Base-by-base conservation (phyloP, 148 eudicot genomes). In the Hydrangea macrophylla region DNA sequence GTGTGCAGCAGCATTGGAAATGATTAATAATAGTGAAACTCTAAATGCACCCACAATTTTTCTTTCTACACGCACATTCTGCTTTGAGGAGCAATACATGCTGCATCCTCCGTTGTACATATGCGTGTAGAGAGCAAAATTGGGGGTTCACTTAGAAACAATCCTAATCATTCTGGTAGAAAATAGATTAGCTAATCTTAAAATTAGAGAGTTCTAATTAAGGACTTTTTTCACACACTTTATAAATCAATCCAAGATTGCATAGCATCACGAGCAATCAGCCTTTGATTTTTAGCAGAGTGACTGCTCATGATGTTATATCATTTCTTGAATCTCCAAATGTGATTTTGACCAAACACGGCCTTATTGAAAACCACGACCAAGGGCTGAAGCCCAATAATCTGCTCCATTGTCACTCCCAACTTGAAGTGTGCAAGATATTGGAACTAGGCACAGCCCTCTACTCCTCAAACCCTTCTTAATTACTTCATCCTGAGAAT, bases 221-320 rank as follows among this genome's bases (percentile, higher is more conserved):
- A 48, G 26, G 65, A 60, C 40, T 64, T 20, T 9, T 55, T 60
- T 72, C 67, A 75, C 45, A 62, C 35, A 59, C 53, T 48, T 18
- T n/a, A n/a, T n/a, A 48, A 67, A 2, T 45, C 26, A 51, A 67
- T 58, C 63, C 64, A 67, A 71, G 73, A 79, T 60, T 75, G 76
- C 68, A 88, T 86, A 88, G 83, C 92, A 91, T 91, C 94, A 91
- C 79, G 83, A 86, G 93, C 97, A 91, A 82, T 89, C 97, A 89
- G 79, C 85, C 97, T 92, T 92, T 32, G 20, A 48, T 23, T 25
- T 30, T 20, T 67, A 78, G 67, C 62, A 76, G 89, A 88, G 89
- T 90, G 92, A 80, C 86, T 89, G 97, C 88, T 89, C 78, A 83
- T 89, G 97, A 92, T 92, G 88, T 76, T 92, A 92, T 92, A 68